These are phyloP conservation scores for Quercus phellos DNA, from an alignment of 331 rosid species.

Conservation along the genomic window DNA sequence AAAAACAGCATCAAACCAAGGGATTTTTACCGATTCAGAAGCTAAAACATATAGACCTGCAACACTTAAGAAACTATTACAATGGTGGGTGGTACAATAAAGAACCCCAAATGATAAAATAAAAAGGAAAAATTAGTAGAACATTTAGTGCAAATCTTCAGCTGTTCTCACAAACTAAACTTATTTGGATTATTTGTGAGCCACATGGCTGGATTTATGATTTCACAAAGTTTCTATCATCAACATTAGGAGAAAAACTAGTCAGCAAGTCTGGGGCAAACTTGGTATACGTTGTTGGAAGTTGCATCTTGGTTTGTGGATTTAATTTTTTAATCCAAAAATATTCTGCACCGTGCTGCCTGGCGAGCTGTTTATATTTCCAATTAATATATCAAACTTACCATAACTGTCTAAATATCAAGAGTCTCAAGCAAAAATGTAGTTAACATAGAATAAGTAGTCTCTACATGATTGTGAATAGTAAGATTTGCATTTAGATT, in stretches of 20 bases:
- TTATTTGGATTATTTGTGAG: constrained; percentile 12
- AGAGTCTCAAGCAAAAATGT: neutral
- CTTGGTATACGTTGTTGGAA: constrained; percentile 2
- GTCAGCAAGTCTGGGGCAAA: neutral
- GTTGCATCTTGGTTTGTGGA: neutral
- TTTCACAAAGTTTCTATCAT: neutral
- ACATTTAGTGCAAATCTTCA: constrained; percentile 1
- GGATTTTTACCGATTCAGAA: constrained; percentile 80
- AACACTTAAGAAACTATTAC: constrained; percentile 12
- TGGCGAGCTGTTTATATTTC: neutral
- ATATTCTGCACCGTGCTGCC: neutral
- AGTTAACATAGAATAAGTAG: neutral
- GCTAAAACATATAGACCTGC: constrained; percentile 89
- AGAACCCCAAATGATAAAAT: constrained; percentile 1
- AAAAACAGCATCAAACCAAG: constrained; percentile 93
- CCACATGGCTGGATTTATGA: neutral
- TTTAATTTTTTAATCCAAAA: neutral
- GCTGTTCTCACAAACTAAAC: neutral
- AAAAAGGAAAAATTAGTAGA: constrained; percentile 1
- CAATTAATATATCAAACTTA: neutral
- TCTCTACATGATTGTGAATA: neutral
- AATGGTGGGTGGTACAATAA: constrained; percentile 8
- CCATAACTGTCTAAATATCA: neutral
- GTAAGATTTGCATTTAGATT: neutral
- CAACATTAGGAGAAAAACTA: neutral